These are phyloP conservation scores for Serendipita sp. DNA, from an alignment of 768 basidiomycete genomes.

Conservation along the genomic window DNA sequence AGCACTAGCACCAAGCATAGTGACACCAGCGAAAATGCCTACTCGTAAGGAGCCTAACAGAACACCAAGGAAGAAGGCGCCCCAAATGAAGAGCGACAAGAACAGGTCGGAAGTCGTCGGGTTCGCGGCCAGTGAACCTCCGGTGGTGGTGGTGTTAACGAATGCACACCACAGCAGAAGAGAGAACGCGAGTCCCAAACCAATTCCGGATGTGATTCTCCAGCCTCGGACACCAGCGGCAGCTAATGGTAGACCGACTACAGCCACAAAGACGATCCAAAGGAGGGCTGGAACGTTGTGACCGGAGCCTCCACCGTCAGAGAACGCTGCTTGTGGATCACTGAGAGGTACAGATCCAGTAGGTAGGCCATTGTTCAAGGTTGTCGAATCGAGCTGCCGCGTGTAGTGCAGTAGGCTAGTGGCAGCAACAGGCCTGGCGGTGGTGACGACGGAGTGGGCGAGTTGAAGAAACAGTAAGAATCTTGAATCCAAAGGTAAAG, in stretches of 20 bases:
- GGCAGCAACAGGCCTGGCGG: not conserved
- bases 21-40: constrained; percentile 30
- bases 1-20: constrained; percentile 31
- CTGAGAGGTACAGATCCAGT: not conserved
- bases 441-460: not conserved
- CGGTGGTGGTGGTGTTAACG: constrained; percentile 31
- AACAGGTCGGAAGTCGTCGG: constrained; percentile 29
- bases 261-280: constrained; percentile 40
- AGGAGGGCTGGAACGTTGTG: constrained; percentile 32
- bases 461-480: not conserved
- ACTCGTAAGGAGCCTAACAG: constrained; percentile 37
- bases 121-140: constrained; percentile 22
- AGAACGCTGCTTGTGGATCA: constrained; percentile 37
- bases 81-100: constrained; percentile 32
- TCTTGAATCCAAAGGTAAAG: not conserved
- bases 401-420: not conserved
- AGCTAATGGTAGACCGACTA: constrained; percentile 37
- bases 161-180: constrained; percentile 49
- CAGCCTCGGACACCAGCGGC: constrained; percentile 40
- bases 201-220: constrained; percentile 38
- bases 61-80: constrained; percentile 34
- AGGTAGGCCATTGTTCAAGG: not conserved
- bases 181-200: constrained; percentile 33
- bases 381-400: not conserved
- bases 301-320: constrained; percentile 40